phyloP scores from a whole-genome alignment of 768 basidiomycete species.

The Sistotremastrum suecicum region DNA sequence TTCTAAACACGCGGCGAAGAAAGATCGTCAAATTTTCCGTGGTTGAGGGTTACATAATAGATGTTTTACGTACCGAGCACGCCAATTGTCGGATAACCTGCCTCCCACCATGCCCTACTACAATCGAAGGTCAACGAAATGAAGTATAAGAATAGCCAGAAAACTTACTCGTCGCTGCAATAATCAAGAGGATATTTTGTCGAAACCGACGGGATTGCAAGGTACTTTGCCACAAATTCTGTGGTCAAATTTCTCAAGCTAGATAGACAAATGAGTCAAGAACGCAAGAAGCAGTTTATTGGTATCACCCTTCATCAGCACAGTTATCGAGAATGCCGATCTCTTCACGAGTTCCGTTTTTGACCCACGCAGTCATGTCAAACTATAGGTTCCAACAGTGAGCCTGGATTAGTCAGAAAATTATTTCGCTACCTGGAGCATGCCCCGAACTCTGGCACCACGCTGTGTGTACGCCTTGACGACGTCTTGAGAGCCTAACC shows the following conservation, averaged over 20 bases:
- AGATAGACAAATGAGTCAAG: constrained; percentile 25
- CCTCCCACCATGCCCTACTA: too few relatives aligned
- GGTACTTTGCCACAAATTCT: constrained; percentile 10
- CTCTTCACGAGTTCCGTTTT: constrained; percentile 25
- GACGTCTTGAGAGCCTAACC: constrained; percentile 64
- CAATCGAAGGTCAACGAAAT: too few relatives aligned
- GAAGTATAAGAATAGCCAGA: too few relatives aligned
- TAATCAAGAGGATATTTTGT: constrained; percentile 1
- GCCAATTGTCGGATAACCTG: background rate
- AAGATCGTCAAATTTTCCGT: constrained; percentile 3
- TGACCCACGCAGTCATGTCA: constrained; percentile 24
- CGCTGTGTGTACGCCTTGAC: constrained; percentile 33
- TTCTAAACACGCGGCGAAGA: constrained; percentile 1
- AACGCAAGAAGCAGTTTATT: constrained; percentile 27
- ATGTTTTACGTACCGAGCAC: background rate
- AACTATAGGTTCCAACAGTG: background rate
- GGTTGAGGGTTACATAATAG: too few relatives aligned
- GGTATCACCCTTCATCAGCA: constrained; percentile 27
- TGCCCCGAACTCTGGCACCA: constrained; percentile 32
- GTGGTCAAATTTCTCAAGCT: constrained; percentile 19
- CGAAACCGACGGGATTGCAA: background rate
- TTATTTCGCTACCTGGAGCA: constrained; percentile 31
- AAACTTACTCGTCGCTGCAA: too few relatives aligned
- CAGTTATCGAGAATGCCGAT: constrained; percentile 25
- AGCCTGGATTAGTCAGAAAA: constrained; percentile 2